Evolutionary conservation across 495 filamentous ascomycete species (phyloP).

Genomic region (Podospora fimiseda): DNA sequence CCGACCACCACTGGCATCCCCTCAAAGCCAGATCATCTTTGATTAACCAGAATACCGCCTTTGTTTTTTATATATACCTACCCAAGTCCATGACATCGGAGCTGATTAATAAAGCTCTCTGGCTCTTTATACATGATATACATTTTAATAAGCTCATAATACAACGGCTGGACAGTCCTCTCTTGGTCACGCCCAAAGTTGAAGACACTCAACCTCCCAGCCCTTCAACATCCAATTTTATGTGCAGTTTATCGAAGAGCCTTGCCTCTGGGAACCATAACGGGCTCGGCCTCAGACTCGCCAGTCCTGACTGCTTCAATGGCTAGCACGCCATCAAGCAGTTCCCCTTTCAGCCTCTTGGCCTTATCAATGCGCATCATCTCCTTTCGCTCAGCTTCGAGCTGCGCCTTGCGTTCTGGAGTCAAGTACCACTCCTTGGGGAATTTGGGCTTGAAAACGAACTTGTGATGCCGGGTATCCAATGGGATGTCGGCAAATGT

Average conservation of each 20-base stretch:
- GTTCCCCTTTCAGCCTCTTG: constrained; percentile 36
- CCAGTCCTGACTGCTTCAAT: constrained; percentile 32
- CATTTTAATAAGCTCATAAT: not conserved
- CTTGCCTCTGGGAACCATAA: not conserved
- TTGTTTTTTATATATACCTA: not conserved
- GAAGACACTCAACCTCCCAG: not conserved
- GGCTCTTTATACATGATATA: not conserved
- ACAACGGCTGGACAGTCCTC: not conserved
- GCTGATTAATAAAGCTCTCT: not conserved
- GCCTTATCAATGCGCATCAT: constrained; percentile 40
- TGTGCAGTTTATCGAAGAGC: not conserved
- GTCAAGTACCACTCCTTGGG: constrained; percentile 78
- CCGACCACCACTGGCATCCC: too few species aligned
- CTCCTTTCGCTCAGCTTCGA: constrained; percentile 53
- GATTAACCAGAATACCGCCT: not conserved
- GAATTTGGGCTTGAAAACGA: constrained; percentile 63
- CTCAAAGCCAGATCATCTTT: too few species aligned
- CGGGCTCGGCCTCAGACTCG: constrained; percentile 1
- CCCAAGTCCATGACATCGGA: not conserved
- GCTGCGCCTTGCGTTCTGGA: constrained; percentile 54
- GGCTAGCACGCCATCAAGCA: constrained; percentile 50
- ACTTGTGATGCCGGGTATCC: constrained; percentile 79
- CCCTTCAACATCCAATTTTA: not conserved
- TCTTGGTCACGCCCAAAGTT: not conserved
- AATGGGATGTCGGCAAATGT: constrained; percentile 84